Evolutionary conservation across 805 yeast species (phyloP), one percentile per base, ranked within the genome.

Genomic region (Ascoidea tarda): DNA sequence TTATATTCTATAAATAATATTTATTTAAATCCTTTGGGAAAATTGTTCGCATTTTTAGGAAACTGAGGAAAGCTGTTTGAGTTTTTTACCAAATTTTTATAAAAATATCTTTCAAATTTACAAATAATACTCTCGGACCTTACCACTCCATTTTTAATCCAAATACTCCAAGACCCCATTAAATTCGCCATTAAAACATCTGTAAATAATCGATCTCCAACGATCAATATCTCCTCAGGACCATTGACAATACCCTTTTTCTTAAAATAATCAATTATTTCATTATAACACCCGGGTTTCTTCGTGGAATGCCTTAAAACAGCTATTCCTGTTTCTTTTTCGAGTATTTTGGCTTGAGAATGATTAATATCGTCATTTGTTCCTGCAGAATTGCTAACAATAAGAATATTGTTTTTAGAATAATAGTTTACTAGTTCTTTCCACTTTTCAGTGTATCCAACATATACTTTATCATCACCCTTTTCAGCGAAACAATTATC

Each of bases 321-420:
- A 0, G 77, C 68, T 0, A 85, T 84, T 0, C 91, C 90, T 0
- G 87, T 81, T 32, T 73, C 70, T 6, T 65, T 51, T 61, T 89
- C 95, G 8, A 90, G 65, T 5, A 69, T 59, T 21, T 62, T 57
- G 0, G 96, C 96, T 59, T 86, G 84, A 16, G 55, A 55, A 53
- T 78, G 75, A 42, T 69, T 72, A 0, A 59, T 60, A 60, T 90
- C 97, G 59, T 84, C 95, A 54, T 76, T 72, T 0, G 95, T 85
- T 0, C 99, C 99, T 0, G 98, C 97, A 0, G 96, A 86, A 61
- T 91, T 91, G 60, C 95, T 84, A 4, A 91, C 96, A 6, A 91
- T 84, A 45, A 88, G 69, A 21, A 90, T 64, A 8, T 72, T 71
- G 5, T 79, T 82, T 44, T 72, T 78, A 0, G 93, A 88, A 60